Conservation (phyloP, 257 asterid species). For the Ligustrum vulgare region DNA sequence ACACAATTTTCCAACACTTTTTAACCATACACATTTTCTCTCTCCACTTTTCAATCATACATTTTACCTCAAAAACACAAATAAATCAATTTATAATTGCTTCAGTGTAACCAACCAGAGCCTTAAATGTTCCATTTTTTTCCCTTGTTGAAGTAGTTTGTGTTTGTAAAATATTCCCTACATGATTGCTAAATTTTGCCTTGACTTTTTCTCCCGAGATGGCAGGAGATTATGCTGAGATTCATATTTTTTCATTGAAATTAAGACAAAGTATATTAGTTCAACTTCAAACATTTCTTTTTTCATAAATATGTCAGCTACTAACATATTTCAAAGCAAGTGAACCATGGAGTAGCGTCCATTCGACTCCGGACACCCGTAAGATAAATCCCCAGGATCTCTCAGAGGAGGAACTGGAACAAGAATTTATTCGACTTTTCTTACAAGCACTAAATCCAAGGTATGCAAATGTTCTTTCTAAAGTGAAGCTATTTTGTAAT, state of each 20-base stretch:
- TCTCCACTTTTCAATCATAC: too few species aligned
- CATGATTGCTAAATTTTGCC: background rate
- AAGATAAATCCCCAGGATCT: conserved; percentile 44
- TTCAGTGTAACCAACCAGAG: too few species aligned
- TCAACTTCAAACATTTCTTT: background rate
- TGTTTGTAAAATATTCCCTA: background rate
- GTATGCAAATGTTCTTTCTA: conserved; percentile 37
- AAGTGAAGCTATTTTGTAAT: conserved; percentile 7
- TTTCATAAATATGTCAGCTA: conserved; percentile 43
- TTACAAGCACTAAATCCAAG: conserved; percentile 51
- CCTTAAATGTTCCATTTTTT: too few species aligned
- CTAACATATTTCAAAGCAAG: conserved; percentile 46
- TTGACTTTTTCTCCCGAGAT: background rate
- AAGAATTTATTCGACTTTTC: conserved; percentile 43
- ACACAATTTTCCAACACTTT: too few species aligned
- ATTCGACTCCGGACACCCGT: conserved; percentile 36
- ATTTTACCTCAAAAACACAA: too few species aligned
- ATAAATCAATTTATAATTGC: too few species aligned
- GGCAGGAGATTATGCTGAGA: background rate
- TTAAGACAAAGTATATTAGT: background rate
- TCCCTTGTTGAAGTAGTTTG: background rate
- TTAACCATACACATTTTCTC: too few species aligned
- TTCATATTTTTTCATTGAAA: background rate
- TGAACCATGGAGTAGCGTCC: conserved; percentile 63
- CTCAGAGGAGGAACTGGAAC: conserved; percentile 55